Percentiles rank a stretch among this genome's conserved stretches.
These are phyloP conservation scores for Phaeoacremonium minimum DNA, from an alignment of 2,329 filamentous ascomycete genomes.

Conservation along the genomic window DNA sequence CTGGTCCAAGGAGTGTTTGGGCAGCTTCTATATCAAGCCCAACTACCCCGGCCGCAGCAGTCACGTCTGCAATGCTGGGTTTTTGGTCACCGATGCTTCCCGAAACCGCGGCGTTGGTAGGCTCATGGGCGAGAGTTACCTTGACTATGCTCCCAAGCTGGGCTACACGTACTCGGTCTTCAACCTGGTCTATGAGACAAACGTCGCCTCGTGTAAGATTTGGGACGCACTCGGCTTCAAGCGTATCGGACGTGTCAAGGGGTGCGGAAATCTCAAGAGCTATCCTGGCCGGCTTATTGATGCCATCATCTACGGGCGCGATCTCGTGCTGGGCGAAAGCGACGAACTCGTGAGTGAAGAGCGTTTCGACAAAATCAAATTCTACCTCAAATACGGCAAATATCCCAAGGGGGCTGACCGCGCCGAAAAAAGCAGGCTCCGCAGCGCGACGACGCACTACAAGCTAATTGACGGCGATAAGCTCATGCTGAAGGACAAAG, in stretches of 20 bases:
- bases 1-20: slow-evolving; percentile 78
- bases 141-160: slow-evolving; percentile 74
- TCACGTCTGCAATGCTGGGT: slow-evolving; percentile 84
- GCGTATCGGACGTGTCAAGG: slow-evolving; percentile 79
- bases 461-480: slow-evolving; percentile 75
- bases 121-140: slow-evolving; percentile 71
- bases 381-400: slow-evolving; percentile 90
- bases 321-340: slow-evolving; percentile 44
- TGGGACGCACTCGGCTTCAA: slow-evolving; percentile 94
- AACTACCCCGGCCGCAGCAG: slow-evolving; percentile 90
- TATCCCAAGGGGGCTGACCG: slow-evolving; percentile 92
- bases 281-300: slow-evolving; percentile 66
- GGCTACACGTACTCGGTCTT: slow-evolving; percentile 92
- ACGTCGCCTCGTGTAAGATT: slow-evolving; percentile 82
- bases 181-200: slow-evolving; percentile 92
- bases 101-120: slow-evolving; percentile 72
- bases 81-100: slow-evolving; percentile 69
- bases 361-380: slow-evolving; percentile 97
- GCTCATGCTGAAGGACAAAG: slow-evolving; percentile 95
- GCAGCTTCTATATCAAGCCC: slow-evolving; percentile 91
- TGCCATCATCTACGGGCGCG: slow-evolving; percentile 73
- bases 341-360: slow-evolving; percentile 90
- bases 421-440: slow-evolving; percentile 89
- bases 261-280: slow-evolving; percentile 65
- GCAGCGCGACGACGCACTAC: slow-evolving; percentile 93